A percentile compares a stretch with the other conserved stretches of the same genome.
phyloP scores from a whole-genome alignment of 2,329 filamentous ascomycete species.

The Xylaria sp. region DNA sequence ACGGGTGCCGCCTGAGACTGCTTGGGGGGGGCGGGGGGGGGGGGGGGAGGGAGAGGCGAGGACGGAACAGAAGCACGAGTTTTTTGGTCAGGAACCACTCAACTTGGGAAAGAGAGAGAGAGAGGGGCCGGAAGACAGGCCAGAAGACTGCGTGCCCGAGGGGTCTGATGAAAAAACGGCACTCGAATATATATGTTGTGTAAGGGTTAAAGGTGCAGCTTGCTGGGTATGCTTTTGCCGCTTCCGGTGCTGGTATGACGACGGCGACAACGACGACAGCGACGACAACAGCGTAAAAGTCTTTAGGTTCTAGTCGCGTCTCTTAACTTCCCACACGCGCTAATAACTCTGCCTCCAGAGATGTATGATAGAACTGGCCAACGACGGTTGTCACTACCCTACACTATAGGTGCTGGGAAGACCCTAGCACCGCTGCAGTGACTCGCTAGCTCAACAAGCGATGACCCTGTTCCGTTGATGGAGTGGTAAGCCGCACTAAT shows the following conservation, averaged over 20 bases:
- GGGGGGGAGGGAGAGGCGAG: slow-evolving; percentile 17
- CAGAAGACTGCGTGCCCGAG: not conserved
- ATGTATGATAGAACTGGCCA: slow-evolving; percentile 27
- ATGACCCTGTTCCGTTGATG: slow-evolving; percentile 37
- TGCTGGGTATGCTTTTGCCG: not conserved
- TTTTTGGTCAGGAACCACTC: not conserved
- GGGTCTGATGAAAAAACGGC: not conserved
- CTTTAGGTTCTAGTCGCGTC: slow-evolving; percentile 28
- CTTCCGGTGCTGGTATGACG: not conserved
- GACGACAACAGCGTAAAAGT: slow-evolving; percentile 27
- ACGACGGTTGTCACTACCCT: slow-evolving; percentile 22
- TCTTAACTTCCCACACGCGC: slow-evolving; percentile 9
- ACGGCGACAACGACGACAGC: slow-evolving; percentile 10
- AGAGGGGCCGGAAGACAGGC: slow-evolving; percentile 15
- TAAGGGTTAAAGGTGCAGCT: not conserved
- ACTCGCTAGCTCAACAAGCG: slow-evolving; percentile 38
- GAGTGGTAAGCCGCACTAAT: slow-evolving; percentile 39
- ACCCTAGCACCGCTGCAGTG: slow-evolving; percentile 37
- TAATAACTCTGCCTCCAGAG: slow-evolving; percentile 19
- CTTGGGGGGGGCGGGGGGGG: slow-evolving; percentile 16
- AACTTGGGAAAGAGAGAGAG: slow-evolving; percentile 6
- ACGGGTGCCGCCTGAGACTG: slow-evolving; percentile 11
- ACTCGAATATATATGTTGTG: slow-evolving; percentile 1
- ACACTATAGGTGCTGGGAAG: slow-evolving; percentile 34
- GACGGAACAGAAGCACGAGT: slow-evolving; percentile 17